phyloP scores from a whole-genome alignment of 257 asterid genomes.

The Solanum piurae region DNA sequence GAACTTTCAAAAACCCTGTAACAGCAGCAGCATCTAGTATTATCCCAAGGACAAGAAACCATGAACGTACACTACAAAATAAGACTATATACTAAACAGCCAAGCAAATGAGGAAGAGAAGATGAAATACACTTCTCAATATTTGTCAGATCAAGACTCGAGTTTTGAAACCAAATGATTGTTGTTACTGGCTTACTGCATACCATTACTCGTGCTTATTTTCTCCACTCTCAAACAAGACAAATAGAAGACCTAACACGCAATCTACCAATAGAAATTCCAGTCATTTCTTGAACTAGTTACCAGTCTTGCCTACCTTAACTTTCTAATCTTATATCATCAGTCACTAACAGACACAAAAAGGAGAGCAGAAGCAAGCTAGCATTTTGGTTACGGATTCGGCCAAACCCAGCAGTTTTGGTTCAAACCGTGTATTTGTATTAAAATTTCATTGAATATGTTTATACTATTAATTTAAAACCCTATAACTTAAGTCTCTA shows the following conservation, averaged over 20 bases:
- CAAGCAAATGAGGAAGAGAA: neutral
- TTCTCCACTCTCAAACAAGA: neutral
- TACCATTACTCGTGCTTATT: neutral
- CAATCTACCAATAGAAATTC: neutral
- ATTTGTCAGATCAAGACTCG: neutral
- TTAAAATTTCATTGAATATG: neutral
- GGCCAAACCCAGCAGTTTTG: neutral
- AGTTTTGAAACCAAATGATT: neutral
- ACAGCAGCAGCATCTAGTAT: neutral
- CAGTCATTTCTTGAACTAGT: neutral
- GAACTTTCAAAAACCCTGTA: neutral
- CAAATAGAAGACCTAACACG: neutral
- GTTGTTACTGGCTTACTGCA: neutral
- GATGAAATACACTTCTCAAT: neutral
- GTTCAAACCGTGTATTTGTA: neutral
- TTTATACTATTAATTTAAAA: neutral
- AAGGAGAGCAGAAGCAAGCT: neutral
- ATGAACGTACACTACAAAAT: neutral
- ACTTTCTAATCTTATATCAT: neutral
- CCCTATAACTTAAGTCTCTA: neutral
- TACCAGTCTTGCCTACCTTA: neutral
- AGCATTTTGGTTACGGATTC: neutral
- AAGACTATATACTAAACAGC: neutral
- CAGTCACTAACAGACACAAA: neutral
- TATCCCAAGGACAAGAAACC: neutral